Percentiles rank a stretch among this genome's conserved stretches.
These are phyloP conservation scores for Juglanconis oblonga DNA, from an alignment of 2,329 filamentous ascomycete species.

Conservation along the genomic window DNA sequence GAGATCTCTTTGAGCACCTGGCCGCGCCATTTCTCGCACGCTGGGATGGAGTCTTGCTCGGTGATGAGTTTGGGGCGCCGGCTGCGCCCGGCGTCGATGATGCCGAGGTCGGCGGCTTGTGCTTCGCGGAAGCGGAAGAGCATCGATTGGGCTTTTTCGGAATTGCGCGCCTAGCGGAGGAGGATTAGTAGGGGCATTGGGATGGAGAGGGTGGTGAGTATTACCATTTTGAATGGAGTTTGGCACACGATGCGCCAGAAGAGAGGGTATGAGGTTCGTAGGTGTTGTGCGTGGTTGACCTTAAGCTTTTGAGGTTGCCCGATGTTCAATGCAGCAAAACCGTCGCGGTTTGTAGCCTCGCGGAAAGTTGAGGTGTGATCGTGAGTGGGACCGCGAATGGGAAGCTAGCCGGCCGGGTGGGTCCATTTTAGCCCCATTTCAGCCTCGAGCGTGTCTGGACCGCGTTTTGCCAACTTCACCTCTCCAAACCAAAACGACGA, in stretches of 20 bases:
- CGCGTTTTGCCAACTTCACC: neutral
- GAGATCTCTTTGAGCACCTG: slow-evolving; percentile 97
- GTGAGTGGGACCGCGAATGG: no score
- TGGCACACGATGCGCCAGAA: neutral
- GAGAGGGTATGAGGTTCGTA: neutral
- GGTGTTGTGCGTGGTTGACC: neutral
- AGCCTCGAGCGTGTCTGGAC: neutral
- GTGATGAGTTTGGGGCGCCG: slow-evolving; percentile 91
- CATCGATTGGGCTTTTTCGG: slow-evolving; percentile 99
- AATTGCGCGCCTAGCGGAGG: slow-evolving; percentile 77
- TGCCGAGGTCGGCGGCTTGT: slow-evolving; percentile 92
- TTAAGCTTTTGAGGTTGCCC: no score
- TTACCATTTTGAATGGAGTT: slow-evolving; percentile 17
- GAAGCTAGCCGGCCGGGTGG: no score
- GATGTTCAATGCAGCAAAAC: neutral
- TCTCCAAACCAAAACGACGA: no score
- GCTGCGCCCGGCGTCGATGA: slow-evolving; percentile 87
- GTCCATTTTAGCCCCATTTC: no score
- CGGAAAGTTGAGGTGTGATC: neutral
- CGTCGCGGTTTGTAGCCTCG: neutral
- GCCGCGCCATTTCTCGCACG: slow-evolving; percentile 96
- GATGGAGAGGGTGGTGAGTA: neutral
- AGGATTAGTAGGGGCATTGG: neutral
- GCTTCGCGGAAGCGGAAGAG: slow-evolving; percentile 99
- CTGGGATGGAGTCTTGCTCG: slow-evolving; percentile 75